phyloP scores from a whole-genome alignment of 257 asterid species.

The Capsicum pubescens region DNA sequence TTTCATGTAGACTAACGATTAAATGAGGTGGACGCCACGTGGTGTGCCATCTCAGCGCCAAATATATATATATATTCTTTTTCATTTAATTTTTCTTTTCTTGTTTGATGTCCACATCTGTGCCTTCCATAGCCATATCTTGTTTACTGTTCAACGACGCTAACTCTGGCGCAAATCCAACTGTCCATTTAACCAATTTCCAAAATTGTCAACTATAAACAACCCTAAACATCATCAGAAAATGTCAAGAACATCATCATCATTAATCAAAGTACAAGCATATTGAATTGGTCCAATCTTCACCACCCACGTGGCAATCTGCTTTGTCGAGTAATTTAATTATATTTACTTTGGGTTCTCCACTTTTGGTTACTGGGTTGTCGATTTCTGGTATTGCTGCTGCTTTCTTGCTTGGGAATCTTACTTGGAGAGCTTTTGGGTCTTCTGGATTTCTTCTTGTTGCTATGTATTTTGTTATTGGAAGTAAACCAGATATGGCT shows the following conservation, averaged over 20 bases:
- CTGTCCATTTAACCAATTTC: conserved; percentile 35
- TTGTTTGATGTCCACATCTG: too few species aligned
- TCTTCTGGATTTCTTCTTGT: conserved; percentile 81
- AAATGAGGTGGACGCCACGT: too few species aligned
- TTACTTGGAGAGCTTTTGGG: conserved; percentile 93
- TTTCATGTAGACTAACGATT: too few species aligned
- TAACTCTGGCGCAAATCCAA: too few species aligned
- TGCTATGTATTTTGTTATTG: conserved; percentile 79
- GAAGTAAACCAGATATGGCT: conserved; percentile 42
- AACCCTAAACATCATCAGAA: conserved; percentile 34
- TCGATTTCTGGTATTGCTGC: conserved; percentile 79
- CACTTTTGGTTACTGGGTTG: conserved; percentile 72
- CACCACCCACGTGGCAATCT: conserved; percentile 90
- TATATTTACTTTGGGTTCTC: conserved; percentile 73
- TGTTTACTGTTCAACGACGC: too few species aligned
- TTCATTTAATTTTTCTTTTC: too few species aligned
- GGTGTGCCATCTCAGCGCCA: too few species aligned
- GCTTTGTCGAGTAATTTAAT: conserved; percentile 60
- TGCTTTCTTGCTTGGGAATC: conserved; percentile 92
- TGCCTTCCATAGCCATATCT: too few species aligned
- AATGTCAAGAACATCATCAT: conserved; percentile 29
- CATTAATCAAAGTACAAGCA: conserved; percentile 38
- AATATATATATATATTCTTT: too few species aligned
- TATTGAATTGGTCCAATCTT: conserved; percentile 57
- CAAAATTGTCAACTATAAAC: conserved; percentile 32